Evolutionary conservation across 1,284 basidiomycete species (phyloP).

Genomic region (Pseudozyma sp.): DNA sequence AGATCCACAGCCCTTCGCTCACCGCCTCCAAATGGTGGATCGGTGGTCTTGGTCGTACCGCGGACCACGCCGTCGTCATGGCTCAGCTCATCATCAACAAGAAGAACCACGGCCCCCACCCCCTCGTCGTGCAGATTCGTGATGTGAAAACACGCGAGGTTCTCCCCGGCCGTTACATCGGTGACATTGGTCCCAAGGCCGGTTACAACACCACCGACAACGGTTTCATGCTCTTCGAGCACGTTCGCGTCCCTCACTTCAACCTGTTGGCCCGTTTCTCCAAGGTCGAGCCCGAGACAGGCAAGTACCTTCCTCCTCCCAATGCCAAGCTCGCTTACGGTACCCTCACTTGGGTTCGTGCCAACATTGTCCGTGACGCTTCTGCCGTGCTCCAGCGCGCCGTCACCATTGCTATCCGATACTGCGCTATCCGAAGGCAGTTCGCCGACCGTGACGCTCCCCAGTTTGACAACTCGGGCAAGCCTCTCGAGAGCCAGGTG

Average conservation of each 20-base stretch:
- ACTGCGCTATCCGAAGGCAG: slow-evolving; percentile 70
- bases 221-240: slow-evolving; percentile 64
- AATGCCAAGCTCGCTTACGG: slow-evolving; percentile 60
- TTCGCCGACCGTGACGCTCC: slow-evolving; percentile 70
- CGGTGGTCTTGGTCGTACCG: slow-evolving; percentile 69
- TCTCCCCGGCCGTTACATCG: slow-evolving; percentile 68
- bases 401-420: slow-evolving; percentile 69
- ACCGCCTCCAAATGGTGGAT: slow-evolving; percentile 68
- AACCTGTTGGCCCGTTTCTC: slow-evolving; percentile 69
- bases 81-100: slow-evolving; percentile 69
- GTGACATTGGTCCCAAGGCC: slow-evolving; percentile 69
- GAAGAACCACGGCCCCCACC: slow-evolving; percentile 69
- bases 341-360: slow-evolving; percentile 65
- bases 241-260: slow-evolving; percentile 68
- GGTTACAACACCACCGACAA: slow-evolving; percentile 69
- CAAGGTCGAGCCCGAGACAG: slow-evolving; percentile 65
- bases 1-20: slow-evolving; percentile 55
- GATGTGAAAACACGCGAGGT: slow-evolving; percentile 69
- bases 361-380: slow-evolving; percentile 68
- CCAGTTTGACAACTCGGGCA: slow-evolving; percentile 61
- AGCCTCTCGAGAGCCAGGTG: slow-evolving; percentile 69
- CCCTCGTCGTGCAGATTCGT: slow-evolving; percentile 69
- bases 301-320: slow-evolving; percentile 55
- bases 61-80: slow-evolving; percentile 70
- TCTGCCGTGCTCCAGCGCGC: slow-evolving; percentile 67